These are phyloP conservation scores for Pythium periplocum DNA, from an alignment of 352 stramenopile species.

Conservation along the genomic window DNA sequence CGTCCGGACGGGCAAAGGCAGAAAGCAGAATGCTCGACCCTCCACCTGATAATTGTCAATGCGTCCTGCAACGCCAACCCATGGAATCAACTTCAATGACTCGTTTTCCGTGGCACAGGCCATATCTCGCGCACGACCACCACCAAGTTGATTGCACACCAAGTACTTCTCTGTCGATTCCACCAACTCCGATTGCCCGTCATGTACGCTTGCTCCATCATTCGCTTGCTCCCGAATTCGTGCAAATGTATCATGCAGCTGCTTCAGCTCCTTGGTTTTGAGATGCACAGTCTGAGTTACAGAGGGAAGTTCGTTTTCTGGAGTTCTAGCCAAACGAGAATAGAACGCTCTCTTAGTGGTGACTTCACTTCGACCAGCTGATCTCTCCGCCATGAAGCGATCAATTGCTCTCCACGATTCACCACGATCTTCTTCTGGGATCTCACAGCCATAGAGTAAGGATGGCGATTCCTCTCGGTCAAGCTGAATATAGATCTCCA, in stretches of 20 bases:
- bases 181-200: constrained; percentile 2
- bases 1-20: constrained; percentile 88
- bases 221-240: constrained; percentile 1
- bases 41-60: constrained; percentile 41
- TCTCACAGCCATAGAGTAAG: constrained; percentile 61
- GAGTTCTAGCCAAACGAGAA: constrained; percentile 35
- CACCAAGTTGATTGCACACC: constrained; percentile 87
- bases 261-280: constrained; percentile 25
- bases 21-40: constrained; percentile 88
- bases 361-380: constrained; percentile 8
- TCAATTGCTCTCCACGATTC: constrained; percentile 64
- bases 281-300: constrained; percentile 59
- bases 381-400: constrained; percentile 32
- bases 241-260: constrained; percentile 19
- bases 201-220: not conserved
- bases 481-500: constrained; percentile 82
- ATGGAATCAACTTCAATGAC: constrained; percentile 86
- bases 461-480: constrained; percentile 33
- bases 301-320: constrained; percentile 40
- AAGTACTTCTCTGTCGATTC: constrained; percentile 59
- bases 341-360: constrained; percentile 57
- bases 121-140: constrained; percentile 68
- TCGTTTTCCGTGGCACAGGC: constrained; percentile 61
- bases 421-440: constrained; percentile 52
- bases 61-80: constrained; percentile 78